Evolutionary conservation across 805 yeast genomes (phyloP).

Genomic region (Zygoascus flipseniorum): DNA sequence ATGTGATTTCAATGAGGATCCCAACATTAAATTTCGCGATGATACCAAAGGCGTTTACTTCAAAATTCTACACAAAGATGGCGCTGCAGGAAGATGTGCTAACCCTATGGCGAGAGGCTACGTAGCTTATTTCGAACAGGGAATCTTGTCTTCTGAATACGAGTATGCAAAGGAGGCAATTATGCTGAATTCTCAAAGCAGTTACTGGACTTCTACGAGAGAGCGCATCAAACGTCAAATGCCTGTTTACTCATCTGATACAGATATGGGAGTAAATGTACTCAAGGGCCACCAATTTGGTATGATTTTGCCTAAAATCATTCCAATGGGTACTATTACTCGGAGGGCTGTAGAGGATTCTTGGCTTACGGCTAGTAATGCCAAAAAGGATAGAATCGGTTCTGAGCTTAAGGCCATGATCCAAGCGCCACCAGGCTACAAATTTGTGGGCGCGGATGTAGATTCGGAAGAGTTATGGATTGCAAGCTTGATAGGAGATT

Average conservation of each 20-base stretch:
- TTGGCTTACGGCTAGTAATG: slow-evolving; percentile 96
- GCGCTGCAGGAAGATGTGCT: slow-evolving; percentile 64
- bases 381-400: slow-evolving; percentile 76
- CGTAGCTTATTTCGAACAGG: slow-evolving; percentile 62
- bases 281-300: slow-evolving; percentile 35
- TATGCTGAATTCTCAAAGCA: slow-evolving; percentile 64
- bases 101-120: slow-evolving; percentile 72
- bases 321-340: slow-evolving; percentile 95
- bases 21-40: slow-evolving; percentile 20
- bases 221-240: slow-evolving; percentile 78
- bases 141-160: slow-evolving; percentile 60
- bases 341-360: slow-evolving; percentile 94
- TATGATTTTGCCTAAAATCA: slow-evolving; percentile 71
- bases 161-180: slow-evolving; percentile 70
- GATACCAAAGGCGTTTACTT: slow-evolving; percentile 34
- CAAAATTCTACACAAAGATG: slow-evolving; percentile 84
- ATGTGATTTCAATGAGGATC: slow-evolving; percentile 16
- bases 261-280: slow-evolving; percentile 17
- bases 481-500: slow-evolving; percentile 90
- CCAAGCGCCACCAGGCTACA: slow-evolving; percentile 80
- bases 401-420: slow-evolving; percentile 87
- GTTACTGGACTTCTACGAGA: slow-evolving; percentile 91
- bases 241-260: slow-evolving; percentile 50
- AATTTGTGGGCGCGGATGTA: slow-evolving; percentile 96
- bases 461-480: slow-evolving; percentile 98